A percentile compares a stretch with the other conserved stretches of the same genome.
These are phyloP conservation scores for Guadua angustifolia DNA, from an alignment of 176 grass and related monocot genomes.

Conservation along the genomic window DNA sequence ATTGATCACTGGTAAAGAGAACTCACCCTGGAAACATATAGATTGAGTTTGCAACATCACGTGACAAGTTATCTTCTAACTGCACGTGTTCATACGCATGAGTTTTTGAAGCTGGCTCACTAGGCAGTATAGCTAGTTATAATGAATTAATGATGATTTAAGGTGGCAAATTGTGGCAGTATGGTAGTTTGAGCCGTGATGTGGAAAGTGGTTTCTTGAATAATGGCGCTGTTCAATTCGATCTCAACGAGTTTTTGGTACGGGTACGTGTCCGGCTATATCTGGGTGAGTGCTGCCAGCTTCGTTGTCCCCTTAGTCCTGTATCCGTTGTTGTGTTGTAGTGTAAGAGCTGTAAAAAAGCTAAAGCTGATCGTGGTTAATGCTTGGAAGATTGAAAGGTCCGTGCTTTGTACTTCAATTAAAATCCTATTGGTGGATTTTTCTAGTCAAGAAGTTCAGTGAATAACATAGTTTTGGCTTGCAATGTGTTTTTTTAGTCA, in stretches of 20 bases:
- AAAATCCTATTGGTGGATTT: neutral
- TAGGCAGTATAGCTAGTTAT: constrained; percentile 20
- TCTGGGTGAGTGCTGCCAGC: neutral
- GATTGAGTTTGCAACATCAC: neutral
- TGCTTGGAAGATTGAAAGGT: neutral
- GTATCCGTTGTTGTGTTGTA: constrained; percentile 26
- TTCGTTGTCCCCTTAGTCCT: constrained; percentile 16
- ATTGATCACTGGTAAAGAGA: neutral
- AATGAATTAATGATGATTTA: neutral
- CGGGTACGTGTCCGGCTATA: neutral
- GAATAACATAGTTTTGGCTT: constrained; percentile 23
- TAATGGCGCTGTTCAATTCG: neutral
- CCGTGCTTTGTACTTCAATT: neutral
- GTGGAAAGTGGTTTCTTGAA: neutral
- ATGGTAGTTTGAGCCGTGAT: constrained; percentile 16
- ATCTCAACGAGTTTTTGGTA: neutral
- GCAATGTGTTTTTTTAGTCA: constrained; percentile 2
- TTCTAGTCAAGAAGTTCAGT: neutral
- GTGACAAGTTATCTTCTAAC: neutral
- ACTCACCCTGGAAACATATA: neutral
- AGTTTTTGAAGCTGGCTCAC: neutral
- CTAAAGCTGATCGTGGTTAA: neutral
- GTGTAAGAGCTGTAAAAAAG: neutral
- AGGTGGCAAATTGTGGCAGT: constrained; percentile 3
- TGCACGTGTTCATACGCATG: neutral